phyloP scores from a whole-genome alignment of 2,329 filamentous ascomycete genomes.

The Zelopaecilomyces penicillatus region DNA sequence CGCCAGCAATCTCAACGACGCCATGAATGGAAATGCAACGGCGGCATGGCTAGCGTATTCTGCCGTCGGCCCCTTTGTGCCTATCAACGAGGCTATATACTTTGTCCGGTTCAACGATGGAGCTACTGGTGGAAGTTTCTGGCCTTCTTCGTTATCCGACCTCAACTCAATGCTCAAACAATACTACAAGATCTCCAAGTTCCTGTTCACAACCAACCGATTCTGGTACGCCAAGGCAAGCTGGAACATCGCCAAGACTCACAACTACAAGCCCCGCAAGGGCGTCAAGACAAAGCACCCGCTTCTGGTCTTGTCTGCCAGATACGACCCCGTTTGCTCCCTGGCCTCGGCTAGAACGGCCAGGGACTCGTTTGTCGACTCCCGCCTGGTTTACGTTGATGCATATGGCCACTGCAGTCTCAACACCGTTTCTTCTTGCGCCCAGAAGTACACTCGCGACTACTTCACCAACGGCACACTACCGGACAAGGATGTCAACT shows the following conservation, averaged over 20 bases:
- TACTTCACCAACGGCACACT: conserved; percentile 31
- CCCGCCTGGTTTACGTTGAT: conserved; percentile 30
- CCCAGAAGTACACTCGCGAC: conserved; percentile 24
- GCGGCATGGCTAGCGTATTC: conserved; percentile 28
- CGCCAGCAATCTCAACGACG: conserved; percentile 23
- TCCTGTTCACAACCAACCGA: conserved; percentile 22
- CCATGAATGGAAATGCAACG: conserved; percentile 33
- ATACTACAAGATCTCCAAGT: conserved; percentile 24
- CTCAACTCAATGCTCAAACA: conserved; percentile 27
- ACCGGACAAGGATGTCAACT: conserved; percentile 23
- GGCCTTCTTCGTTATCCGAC: conserved; percentile 24
- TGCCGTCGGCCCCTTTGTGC: conserved; percentile 5
- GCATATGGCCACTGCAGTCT: conserved; percentile 36
- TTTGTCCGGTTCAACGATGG: conserved; percentile 21
- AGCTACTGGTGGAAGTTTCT: conserved; percentile 13
- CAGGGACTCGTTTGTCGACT: conserved; percentile 25
- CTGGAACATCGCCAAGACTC: conserved; percentile 22
- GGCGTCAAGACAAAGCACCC: conserved; percentile 26
- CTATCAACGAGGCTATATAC: conserved; percentile 17
- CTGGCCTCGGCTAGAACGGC: conserved; percentile 30
- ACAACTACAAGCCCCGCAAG: conserved; percentile 16
- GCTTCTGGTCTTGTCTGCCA: conserved; percentile 23
- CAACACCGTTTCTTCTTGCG: conserved; percentile 28
- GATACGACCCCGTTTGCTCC: conserved; percentile 42
- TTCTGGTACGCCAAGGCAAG: conserved; percentile 20